Percentiles rank a stretch among this genome's conserved stretches.
Evolutionary conservation across 805 yeast genomes (phyloP).

Genomic region (Pachysolen tannophilus): DNA sequence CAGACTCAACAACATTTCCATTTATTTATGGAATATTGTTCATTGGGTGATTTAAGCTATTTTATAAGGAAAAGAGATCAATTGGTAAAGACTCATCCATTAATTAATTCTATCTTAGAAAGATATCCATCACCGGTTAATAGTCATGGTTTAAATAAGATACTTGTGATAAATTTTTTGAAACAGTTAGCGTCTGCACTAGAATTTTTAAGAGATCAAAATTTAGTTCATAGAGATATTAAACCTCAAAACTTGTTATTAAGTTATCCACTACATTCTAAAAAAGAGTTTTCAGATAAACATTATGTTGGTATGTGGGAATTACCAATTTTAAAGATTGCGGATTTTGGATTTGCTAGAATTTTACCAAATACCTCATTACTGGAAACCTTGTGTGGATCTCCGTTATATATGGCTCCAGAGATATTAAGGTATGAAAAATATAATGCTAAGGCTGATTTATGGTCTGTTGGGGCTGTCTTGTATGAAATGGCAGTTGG

Average conservation of each 20-base stretch:
- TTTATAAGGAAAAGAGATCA: slow-evolving; percentile 74
- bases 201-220: slow-evolving; percentile 70
- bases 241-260: slow-evolving; percentile 86
- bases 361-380: slow-evolving; percentile 86
- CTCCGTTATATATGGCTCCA: slow-evolving; percentile 98
- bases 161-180: slow-evolving; percentile 73
- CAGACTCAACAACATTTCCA: slow-evolving; percentile 74
- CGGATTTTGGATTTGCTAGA: slow-evolving; percentile 97
- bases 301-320: slow-evolving; percentile 78
- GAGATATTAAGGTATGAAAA: slow-evolving; percentile 91
- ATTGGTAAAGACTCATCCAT: slow-evolving; percentile 66
- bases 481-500: slow-evolving; percentile 93
- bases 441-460: slow-evolving; percentile 93
- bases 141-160: slow-evolving; percentile 72
- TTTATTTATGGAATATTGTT: slow-evolving; percentile 92
- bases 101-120: slow-evolving; percentile 65
- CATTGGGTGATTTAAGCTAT: slow-evolving; percentile 87
- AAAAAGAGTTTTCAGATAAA: slow-evolving; percentile 44
- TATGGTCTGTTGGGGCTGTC: slow-evolving; percentile 98
- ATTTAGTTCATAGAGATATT: slow-evolving; percentile 89
- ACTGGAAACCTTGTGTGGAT: slow-evolving; percentile 97
- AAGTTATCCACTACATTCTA: slow-evolving; percentile 72
- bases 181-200: slow-evolving; percentile 84
- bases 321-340: slow-evolving; percentile 84
- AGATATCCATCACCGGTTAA: slow-evolving; percentile 77